Evolutionary conservation across 441 rosid species (phyloP), one percentile per base, ranked within the genome.

Genomic region (Omphalea diandra): DNA sequence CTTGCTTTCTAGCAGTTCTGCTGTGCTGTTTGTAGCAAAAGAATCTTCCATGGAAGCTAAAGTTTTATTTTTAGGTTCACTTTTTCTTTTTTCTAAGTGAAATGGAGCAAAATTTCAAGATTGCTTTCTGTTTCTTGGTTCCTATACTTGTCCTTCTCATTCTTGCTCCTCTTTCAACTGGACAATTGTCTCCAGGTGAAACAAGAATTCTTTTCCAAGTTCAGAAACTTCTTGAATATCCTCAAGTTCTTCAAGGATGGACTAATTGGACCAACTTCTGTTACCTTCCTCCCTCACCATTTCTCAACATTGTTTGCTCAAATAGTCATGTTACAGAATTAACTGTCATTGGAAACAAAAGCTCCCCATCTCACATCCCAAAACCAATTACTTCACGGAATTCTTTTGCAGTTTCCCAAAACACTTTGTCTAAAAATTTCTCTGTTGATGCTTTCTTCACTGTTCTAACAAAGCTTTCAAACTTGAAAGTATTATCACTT

Each of bases 191-290:
- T 63, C 81, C 90, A 31, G 78, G 75, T 46, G 97, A 93, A 77
- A 68, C 84, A 74, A 72, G 75, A 54, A 80, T 76, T 55, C 83
- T 90, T 53, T 70, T 85, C 67, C 94, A 87, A 75, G 77, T 89
- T 73, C 88, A 82, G 70, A 84, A 80, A 68, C 89, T 82, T 32
- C 83, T 94, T 18, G 90, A 94, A 58, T 87, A 88, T 74, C 97
- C 99, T 7, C 69, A 78, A 24, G 76, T 70, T 78, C 90, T 94
- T 80, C 88, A 77, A 41, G 79, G 87, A 72, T 94, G 98, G 98
- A 85, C 68, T 18, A 85, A 83, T 4, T 92, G 88, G 84, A 86
- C 94, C 75, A 85, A 83, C 75, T 90, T 92, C 84, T 92, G 97
- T 41, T 75, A 81, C 74, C 75, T 88, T 60, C 94, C 93, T 44